These are phyloP conservation scores for Cytospora piceicola DNA, from an alignment of 2,329 filamentous ascomycete genomes.

Conservation along the genomic window DNA sequence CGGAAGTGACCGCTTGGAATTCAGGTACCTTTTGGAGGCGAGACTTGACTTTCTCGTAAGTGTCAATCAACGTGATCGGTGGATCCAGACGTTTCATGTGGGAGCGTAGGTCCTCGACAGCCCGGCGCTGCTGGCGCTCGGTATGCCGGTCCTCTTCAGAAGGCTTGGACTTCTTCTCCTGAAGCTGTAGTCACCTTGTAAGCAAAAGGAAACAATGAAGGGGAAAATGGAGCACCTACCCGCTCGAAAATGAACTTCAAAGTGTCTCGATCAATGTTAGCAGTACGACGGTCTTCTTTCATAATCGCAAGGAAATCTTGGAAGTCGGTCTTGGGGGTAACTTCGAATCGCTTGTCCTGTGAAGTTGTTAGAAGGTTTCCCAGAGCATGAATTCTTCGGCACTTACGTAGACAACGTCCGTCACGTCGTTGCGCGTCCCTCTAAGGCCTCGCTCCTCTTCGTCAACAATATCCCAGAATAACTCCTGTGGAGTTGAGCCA, in stretches of 20 bases:
- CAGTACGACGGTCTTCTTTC: constrained; percentile 84
- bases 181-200: constrained; percentile 57
- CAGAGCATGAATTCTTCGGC: constrained; percentile 26
- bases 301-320: constrained; percentile 86
- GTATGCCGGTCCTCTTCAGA: constrained; percentile 83
- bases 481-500: constrained; percentile 83
- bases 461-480: constrained; percentile 96
- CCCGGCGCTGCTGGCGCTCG: constrained; percentile 84
- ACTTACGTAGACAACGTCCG: constrained; percentile 86
- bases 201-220: constrained; percentile 10
- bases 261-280: constrained; percentile 80
- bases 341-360: constrained; percentile 88
- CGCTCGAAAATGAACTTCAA: constrained; percentile 83
- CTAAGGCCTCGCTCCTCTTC: constrained; percentile 90
- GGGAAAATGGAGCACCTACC: constrained; percentile 48
- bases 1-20: constrained; percentile 79
- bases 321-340: constrained; percentile 82
- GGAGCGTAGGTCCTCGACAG: constrained; percentile 81
- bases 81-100: constrained; percentile 90
- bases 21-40: constrained; percentile 82
- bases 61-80: constrained; percentile 75
- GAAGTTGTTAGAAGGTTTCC: constrained; percentile 43
- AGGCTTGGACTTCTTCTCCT: constrained; percentile 82
- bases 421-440: constrained; percentile 77
- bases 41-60: constrained; percentile 84